These are phyloP conservation scores for Guadua angustifolia DNA, from an alignment of 176 grass and related monocot genomes.

Conservation along the genomic window DNA sequence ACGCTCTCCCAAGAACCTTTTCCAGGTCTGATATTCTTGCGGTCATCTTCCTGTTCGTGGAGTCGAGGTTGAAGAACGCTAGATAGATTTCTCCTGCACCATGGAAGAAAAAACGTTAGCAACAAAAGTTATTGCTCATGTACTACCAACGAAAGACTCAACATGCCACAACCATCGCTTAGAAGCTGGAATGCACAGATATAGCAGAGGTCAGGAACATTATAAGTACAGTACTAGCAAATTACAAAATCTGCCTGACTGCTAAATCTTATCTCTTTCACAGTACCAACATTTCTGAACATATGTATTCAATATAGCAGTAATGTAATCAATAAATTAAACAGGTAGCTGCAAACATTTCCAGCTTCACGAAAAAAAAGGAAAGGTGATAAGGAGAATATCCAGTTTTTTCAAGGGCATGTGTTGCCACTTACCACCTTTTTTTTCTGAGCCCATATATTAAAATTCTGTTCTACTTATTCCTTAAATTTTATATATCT, in stretches of 20 bases:
- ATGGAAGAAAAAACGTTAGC: slow-evolving; percentile 7
- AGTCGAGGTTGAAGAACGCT: slow-evolving; percentile 79
- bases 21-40: slow-evolving; percentile 64
- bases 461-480: not conserved
- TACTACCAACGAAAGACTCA: not conserved
- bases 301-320: too few species aligned
- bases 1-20: slow-evolving; percentile 42
- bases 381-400: not conserved
- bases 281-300: too few species aligned
- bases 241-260: too few species aligned
- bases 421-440: not conserved
- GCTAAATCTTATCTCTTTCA: too few species aligned
- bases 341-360: too few species aligned
- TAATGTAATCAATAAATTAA: too few species aligned
- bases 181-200: slow-evolving; percentile 11
- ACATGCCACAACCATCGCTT: not conserved
- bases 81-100: slow-evolving; percentile 80
- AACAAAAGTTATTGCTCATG: too few species aligned
- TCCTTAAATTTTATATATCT: not conserved
- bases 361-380: not conserved
- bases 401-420: not conserved
- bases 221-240: too few species aligned
- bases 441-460: not conserved
- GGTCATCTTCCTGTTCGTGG: slow-evolving; percentile 39
- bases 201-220: too few species aligned